Evolutionary conservation across 202 grass and related monocot genomes (phyloP).

Genomic region (Panicum virgatum): DNA sequence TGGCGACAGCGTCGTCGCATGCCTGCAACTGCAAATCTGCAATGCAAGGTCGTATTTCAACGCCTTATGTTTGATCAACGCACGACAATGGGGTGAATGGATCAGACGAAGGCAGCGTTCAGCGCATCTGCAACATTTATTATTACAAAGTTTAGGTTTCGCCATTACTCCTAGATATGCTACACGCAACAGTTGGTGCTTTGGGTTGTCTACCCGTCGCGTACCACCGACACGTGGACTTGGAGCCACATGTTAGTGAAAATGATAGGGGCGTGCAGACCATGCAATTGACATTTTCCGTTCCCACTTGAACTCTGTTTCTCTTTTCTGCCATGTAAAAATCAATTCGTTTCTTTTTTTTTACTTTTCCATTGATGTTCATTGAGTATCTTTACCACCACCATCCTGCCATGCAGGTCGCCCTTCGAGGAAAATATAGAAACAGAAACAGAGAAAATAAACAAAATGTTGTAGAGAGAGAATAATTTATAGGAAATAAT

Average conservation of each 20-base stretch:
- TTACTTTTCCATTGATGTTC: background rate
- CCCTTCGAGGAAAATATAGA: background rate
- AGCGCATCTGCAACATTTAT: slow-evolving; percentile 1
- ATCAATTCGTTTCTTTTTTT: background rate
- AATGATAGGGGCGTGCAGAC: background rate
- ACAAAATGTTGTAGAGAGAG: background rate
- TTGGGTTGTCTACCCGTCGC: background rate
- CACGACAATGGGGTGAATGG: slow-evolving; percentile 29
- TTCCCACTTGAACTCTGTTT: background rate
- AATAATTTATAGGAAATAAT: background rate
- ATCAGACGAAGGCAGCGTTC: slow-evolving; percentile 7
- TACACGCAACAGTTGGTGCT: background rate
- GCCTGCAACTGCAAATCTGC: too few species aligned
- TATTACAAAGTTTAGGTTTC: background rate
- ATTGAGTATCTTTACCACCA: background rate
- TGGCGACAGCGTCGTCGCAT: too few species aligned
- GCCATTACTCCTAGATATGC: too few species aligned
- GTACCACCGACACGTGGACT: background rate
- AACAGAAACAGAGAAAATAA: too few species aligned
- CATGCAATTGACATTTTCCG: background rate
- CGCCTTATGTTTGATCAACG: slow-evolving; percentile 42
- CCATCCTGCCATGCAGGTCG: background rate
- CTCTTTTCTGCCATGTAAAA: background rate
- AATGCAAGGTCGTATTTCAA: slow-evolving; percentile 18
- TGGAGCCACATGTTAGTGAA: background rate